Base-by-base conservation (phyloP, 78 protist species). In the Blattamonas nauphoetae region DNA sequence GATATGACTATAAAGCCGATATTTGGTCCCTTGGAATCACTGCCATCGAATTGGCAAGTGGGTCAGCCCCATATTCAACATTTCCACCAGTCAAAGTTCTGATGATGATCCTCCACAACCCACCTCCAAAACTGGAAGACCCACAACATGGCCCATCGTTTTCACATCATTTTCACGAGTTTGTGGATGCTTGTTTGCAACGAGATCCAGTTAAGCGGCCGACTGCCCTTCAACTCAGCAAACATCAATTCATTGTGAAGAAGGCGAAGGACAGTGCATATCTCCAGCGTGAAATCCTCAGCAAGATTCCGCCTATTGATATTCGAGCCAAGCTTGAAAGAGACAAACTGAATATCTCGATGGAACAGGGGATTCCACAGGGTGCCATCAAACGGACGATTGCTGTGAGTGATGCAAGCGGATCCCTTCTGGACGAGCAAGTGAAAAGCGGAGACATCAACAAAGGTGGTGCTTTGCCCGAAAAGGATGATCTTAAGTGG, bases 21-120 rank as follows among this genome's bases (percentile, higher is more conserved):
- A 82, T 82, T 42, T 82, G 85, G 85, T 11, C 42, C 64, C 38
- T 82, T 2, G 85, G 85, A 2, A 41, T 82, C 85, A 82, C 85
- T 1, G 85, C 85, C 43, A 1, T 82, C 34, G 85, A 82, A 3
- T 42, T 82, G 38, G 43, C 45, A 34, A 11, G 1, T 33, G 85
- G 85, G 34, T 1, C 46, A 1, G 85, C 85, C 3, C 85, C 85
- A 2, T 42, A 41, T 11, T 1, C 85, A n/a, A 41, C n/a, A 21
- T 82, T 41, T 3, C 64, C 85, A 6, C 85, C 85, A n/a, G 38
- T 82, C 45, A 82, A 82, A 42, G 85, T 82, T 4, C 42, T 4
- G 46, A 35, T 43, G 46, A 82, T 82, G 45, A 4, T 42, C 5
- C 85, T 41, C 34, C 3, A 2, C 64, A 2, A 43, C 4, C 85